Evolutionary conservation across 1,284 basidiomycete species (phyloP).

Genomic region (Cutaneotrichosporon daszewskae): DNA sequence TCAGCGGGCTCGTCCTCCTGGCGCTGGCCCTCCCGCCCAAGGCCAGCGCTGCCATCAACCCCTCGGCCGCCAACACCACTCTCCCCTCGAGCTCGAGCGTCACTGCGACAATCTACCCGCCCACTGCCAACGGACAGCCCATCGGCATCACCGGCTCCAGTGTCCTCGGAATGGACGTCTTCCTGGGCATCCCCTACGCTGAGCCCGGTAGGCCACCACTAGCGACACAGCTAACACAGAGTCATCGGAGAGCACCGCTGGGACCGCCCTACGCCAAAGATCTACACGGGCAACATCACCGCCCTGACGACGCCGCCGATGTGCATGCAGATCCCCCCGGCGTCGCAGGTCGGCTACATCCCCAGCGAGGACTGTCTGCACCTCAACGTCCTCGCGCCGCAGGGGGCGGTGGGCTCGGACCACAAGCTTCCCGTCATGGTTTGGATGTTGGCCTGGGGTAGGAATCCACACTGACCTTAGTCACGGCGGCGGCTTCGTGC

Average conservation of each 20-base stretch:
- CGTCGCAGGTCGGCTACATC: conserved; percentile 15
- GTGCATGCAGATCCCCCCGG: conserved; percentile 29
- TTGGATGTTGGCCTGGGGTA: conserved; percentile 19
- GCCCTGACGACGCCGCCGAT: conserved; percentile 26
- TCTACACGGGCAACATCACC: conserved; percentile 26
- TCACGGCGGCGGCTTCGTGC: conserved; percentile 41
- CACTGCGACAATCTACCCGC: neutral
- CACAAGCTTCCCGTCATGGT: conserved; percentile 41
- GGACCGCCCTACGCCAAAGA: conserved; percentile 23
- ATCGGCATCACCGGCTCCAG: conserved; percentile 3
- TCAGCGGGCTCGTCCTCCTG: too few relatives aligned
- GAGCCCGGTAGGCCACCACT: conserved; percentile 7
- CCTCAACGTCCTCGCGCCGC: conserved; percentile 42
- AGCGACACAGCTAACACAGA: neutral
- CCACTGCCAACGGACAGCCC: neutral
- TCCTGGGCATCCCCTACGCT: conserved; percentile 10
- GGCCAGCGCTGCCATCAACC: too few relatives aligned
- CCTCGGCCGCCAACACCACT: too few relatives aligned
- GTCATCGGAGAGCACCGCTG: conserved; percentile 42
- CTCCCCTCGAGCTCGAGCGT: too few relatives aligned
- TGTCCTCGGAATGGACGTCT: conserved; percentile 1
- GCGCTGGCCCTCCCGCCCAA: too few relatives aligned
- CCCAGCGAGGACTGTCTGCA: conserved; percentile 47
- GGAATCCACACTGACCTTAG: conserved; percentile 5
- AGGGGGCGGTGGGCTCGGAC: conserved; percentile 13